Conservation (phyloP, 176 grass and related monocot species). For the Puccinellia tenuiflora region DNA sequence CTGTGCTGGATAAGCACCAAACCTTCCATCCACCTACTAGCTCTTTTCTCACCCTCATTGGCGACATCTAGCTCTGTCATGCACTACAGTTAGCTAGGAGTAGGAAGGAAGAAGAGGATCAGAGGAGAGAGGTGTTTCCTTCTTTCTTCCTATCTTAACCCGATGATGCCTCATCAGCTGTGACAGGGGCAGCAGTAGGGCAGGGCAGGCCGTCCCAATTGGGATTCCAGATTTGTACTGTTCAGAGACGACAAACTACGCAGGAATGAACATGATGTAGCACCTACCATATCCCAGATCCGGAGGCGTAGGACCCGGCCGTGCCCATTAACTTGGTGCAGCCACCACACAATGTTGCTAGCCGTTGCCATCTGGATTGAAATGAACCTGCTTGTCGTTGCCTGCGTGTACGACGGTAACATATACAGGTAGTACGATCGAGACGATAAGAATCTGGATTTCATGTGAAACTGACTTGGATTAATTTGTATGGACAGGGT, state of each 20-base stretch:
- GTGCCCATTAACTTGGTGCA: not conserved
- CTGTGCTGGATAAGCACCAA: not conserved
- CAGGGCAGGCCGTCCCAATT: not conserved
- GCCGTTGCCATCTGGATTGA: slow-evolving; percentile 20
- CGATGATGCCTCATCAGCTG: not conserved
- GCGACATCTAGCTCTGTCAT: not conserved
- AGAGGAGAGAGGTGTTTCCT: not conserved
- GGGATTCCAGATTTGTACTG: not conserved
- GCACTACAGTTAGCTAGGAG: not conserved
- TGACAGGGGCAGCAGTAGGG: slow-evolving; percentile 4
- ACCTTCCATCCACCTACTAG: not conserved
- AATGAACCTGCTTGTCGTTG: not conserved
- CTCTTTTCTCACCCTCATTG: not conserved
- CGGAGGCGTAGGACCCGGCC: not conserved
- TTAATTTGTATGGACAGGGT: not conserved
- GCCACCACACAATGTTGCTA: slow-evolving; percentile 11
- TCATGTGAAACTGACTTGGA: not conserved
- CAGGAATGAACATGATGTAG: not conserved
- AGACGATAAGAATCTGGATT: slow-evolving; percentile 4
- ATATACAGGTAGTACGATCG: not conserved
- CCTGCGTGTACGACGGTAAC: not conserved
- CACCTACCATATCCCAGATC: slow-evolving; percentile 12
- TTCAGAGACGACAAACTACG: not conserved
- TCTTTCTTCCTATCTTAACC: not conserved
- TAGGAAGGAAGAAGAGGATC: not conserved